Evolutionary conservation across 2,329 filamentous ascomycete genomes (phyloP), one percentile per base, ranked within the genome.

Genomic region (Torrubiella hemipterigena): DNA sequence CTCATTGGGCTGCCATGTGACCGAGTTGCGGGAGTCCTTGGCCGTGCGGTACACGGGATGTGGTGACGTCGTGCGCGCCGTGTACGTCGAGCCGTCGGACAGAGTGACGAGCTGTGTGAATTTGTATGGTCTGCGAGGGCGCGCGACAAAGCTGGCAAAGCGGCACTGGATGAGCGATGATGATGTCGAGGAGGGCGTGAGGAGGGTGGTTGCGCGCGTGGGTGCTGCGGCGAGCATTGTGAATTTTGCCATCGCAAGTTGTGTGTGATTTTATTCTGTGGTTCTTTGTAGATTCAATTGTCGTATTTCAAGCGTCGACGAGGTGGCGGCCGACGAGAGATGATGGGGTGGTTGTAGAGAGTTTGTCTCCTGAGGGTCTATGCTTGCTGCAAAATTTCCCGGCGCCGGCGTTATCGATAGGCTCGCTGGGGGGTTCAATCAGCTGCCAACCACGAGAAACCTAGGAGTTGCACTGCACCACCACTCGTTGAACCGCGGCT

Each of bases 81-180:
- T 77, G 59, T 75, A 96, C 37, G 87, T 81, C 48, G 75, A 82
- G 45, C 91, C 91, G 64, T 98, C 91, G 24, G 81, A 84, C 41
- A 96, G 79, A 32, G 86, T 87, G 43, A 98, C 69, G 38, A 98
- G 73, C 61, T 98, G 91, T n/a, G 89, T 95, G 67, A 95, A 96
- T 44, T 80, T 84, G 68, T 95, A 96, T 25, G 91, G 89, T 6
- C 87, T 76, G 50, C 86, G 81, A n/a, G 86, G 86, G 12, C 91
- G 84, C 39, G 71, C 72, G 51, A 96, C 73, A 40, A 94, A 81
- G 16, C 82, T 86, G 31, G 91, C 91, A 52, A 85, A 75, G 38
- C 86, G 79, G 51, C 76, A 66, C 61, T 87, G 81, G 30, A 37
- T 57, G 59, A 56, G 43, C 42, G 26, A 53, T 37, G 48, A 38